These are phyloP conservation scores for Dendrobium catenatum DNA, from an alignment of 106 monocot genomes.

Conservation along the genomic window DNA sequence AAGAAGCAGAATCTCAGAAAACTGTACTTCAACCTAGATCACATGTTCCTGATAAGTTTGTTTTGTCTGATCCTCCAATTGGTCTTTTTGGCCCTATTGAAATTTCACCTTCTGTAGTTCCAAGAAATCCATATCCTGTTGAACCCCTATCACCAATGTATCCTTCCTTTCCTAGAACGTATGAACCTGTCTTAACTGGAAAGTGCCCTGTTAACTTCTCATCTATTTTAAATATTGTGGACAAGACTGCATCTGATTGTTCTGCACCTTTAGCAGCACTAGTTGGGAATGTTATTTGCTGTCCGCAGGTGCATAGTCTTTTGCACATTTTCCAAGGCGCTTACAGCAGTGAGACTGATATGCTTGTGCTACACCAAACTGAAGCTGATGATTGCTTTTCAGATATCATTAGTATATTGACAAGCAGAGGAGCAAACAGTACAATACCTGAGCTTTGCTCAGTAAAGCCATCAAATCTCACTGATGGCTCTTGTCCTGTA, in stretches of 20 bases:
- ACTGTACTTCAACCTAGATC: constrained; percentile 29
- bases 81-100: constrained; percentile 87
- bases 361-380: constrained; percentile 47
- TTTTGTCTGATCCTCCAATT: constrained; percentile 69
- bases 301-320: constrained; percentile 84
- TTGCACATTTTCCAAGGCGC: constrained; percentile 85
- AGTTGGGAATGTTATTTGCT: constrained; percentile 92
- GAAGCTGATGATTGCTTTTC: constrained; percentile 79
- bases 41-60: constrained; percentile 55
- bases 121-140: constrained; percentile 63
- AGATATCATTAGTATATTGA: constrained; percentile 75
- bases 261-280: constrained; percentile 79
- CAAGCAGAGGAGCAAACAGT: constrained; percentile 81
- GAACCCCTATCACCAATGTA: constrained; percentile 90
- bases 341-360: constrained; percentile 36
- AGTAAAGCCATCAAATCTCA: constrained; percentile 58
- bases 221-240: constrained; percentile 59
- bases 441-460: constrained; percentile 71
- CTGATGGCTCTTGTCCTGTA: constrained; percentile 82
- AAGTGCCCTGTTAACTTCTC: constrained; percentile 85
- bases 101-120: constrained; percentile 76
- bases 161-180: constrained; percentile 81
- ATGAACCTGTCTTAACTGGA: constrained; percentile 81
- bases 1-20: constrained; percentile 45
- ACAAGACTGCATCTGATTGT: constrained; percentile 89